These are phyloP conservation scores for Heracleum sosnowskyi DNA, from an alignment of 129 eudicot genomes.

Conservation along the genomic window DNA sequence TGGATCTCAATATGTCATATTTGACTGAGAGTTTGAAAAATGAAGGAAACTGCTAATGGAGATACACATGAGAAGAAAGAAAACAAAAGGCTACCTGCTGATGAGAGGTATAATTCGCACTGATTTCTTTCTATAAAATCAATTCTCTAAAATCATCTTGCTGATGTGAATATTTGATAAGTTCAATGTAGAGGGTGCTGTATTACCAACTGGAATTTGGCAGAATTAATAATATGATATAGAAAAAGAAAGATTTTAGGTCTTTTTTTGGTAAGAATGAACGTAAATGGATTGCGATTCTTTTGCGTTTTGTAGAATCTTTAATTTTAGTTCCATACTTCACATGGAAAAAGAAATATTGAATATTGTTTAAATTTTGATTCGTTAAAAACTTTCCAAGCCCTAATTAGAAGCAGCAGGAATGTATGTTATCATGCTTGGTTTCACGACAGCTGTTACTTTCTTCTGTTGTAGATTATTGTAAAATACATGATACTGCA, in stretches of 20 bases:
- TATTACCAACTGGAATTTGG: background rate
- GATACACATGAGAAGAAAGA: slow-evolving; percentile 36
- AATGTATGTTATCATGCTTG: background rate
- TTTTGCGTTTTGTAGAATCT: background rate
- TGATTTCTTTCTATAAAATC: background rate
- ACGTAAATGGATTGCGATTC: background rate
- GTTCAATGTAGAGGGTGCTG: background rate
- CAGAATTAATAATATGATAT: background rate
- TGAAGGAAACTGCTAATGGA: slow-evolving; percentile 41
- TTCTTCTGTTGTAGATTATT: background rate
- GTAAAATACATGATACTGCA: background rate
- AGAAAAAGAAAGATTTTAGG: background rate
- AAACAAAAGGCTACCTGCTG: slow-evolving; percentile 36
- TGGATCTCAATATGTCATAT: background rate
- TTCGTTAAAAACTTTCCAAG: background rate
- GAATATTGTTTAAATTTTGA: background rate
- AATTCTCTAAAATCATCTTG: background rate
- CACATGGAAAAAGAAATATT: background rate
- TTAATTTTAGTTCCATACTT: background rate
- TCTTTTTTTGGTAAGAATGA: background rate
- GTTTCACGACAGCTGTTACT: background rate
- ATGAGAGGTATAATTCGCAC: slow-evolving; percentile 33
- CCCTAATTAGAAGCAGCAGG: background rate
- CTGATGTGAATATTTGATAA: background rate
- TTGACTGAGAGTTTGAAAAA: background rate